Evolutionary conservation across 1,284 basidiomycete genomes (phyloP).

Genomic region (Boletus smithii): DNA sequence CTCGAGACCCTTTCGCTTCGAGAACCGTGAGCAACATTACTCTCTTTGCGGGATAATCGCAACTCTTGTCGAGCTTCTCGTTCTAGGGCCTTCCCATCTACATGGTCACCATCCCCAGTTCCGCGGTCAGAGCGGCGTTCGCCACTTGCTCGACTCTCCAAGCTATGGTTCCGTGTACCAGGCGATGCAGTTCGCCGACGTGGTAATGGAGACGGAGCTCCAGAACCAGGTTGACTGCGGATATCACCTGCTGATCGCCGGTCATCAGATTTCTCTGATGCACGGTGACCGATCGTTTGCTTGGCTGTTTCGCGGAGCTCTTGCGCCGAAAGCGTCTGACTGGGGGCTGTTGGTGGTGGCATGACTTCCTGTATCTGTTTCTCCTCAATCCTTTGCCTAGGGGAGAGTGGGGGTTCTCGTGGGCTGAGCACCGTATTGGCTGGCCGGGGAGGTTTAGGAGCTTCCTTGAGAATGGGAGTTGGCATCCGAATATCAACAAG

Average conservation of each 20-base stretch:
- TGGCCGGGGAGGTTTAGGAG: constrained; percentile 15
- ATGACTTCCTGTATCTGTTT: constrained; percentile 41
- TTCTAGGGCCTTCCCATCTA: constrained; percentile 53
- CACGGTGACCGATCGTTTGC: constrained; percentile 47
- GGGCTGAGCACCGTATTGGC: constrained; percentile 23
- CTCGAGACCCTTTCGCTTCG: constrained; percentile 42
- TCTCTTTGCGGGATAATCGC: constrained; percentile 39
- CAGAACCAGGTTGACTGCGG: constrained; percentile 47
- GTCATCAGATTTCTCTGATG: constrained; percentile 40
- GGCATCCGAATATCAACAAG: constrained; percentile 21
- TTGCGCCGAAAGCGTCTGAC: constrained; percentile 75
- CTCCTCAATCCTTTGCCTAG: constrained; percentile 34
- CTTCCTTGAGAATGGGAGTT: constrained; percentile 21
- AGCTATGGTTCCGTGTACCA: constrained; percentile 61
- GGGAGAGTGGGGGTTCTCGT: constrained; percentile 44
- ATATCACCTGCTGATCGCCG: constrained; percentile 35
- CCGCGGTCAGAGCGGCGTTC: constrained; percentile 56
- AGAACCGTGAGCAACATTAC: constrained; percentile 46
- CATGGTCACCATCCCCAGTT: constrained; percentile 40
- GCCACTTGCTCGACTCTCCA: constrained; percentile 68
- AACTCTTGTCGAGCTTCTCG: constrained; percentile 44
- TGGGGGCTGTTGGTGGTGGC: constrained; percentile 76
- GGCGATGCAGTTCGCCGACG: constrained; percentile 66
- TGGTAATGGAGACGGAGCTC: constrained; percentile 49
- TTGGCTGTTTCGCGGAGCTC: constrained; percentile 76